Evolutionary conservation across 257 asterid species (phyloP), one percentile per base, ranked within the genome.

Genomic region (Galeopsis tetrahit): DNA sequence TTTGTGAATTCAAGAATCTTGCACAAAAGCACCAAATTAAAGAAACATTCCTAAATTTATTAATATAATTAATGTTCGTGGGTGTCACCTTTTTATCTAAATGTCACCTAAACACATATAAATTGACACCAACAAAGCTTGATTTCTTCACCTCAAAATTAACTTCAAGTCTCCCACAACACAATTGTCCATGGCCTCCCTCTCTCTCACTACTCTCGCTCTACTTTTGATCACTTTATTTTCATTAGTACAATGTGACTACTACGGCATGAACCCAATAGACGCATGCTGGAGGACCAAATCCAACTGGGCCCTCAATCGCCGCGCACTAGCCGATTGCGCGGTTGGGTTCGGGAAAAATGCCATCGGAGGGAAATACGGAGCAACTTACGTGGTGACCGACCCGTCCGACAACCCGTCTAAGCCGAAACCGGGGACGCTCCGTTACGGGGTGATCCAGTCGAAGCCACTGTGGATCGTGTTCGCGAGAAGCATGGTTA

Each of bases 231-330:
- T 71, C 71, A 14, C 6, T 17, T 10, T 75, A 57, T 76, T 78
- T 43, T 75, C 81, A 42, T 43, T 79, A 2, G 69, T 66, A 11
- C 60, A 52, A 52, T 84, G 79, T 2, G 73, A 15, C 55, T 56
- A 70, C 39, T 64, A 76, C 44, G 57, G 79, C 17, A 51, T 85
- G 84, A 92, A 92, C 60, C 84, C 89, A 2, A 87, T 92, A 4
- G 97, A 92, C 73, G 68, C 90, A 0, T 90, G 97, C 11, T 92
- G 97, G 98, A 84, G 97, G 65, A 11, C 63, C 9, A 82, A 78
- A 39, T 70, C 93, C 38, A 80, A 81, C 4, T 93, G 98, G 98
- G 93, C 86, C 10, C 2, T 79, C 14, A 81, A 87, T 51, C 97
- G 95, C 2, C 85, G 72, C 0, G 85, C 93, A 5, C 55, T 90